Evolutionary conservation across 2,329 filamentous ascomycete species (phyloP), one percentile per base, ranked within the genome.

Genomic region (Phyllosticta paracitricarpa): DNA sequence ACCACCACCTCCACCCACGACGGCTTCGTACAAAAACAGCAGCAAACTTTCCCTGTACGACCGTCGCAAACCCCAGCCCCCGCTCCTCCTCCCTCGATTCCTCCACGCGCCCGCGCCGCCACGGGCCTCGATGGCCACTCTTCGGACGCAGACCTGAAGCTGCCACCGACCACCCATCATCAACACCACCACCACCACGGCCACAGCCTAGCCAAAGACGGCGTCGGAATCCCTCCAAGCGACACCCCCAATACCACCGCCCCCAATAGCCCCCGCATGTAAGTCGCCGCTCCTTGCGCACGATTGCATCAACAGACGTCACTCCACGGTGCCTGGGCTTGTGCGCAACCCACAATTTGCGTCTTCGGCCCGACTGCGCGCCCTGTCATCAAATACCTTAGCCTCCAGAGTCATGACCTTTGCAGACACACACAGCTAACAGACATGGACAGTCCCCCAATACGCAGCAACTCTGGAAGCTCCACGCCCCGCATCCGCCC

Each of bases 401-500:
- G 28, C 58, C 54, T 61, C 2, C 54, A 52, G 35, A 58, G 59
- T 63, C 61, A 65, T 51, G 28, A 57, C 58, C 30, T 61, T 58
- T 55, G 58, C 59, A 57, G 62, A 26, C 51, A 59, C 56, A 61
- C 59, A 54, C 28, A 56, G 56, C 56, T 55, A 54, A 55, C 66
- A 64, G n/a, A 17, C 40, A 69, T 64, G 62, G 62, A 66, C 65
- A 90, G 88, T 68, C 83, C 83, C 57, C 85, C 88, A 1, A 74
- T 86, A 63, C 79, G 88, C 70, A 87, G 89, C 70, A 89, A 87
- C 68, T 94, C 90, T 10, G 82, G 81, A 57, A 25, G 57, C 51
- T 85, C 86, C 26, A 96, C 92, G 5, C 91, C 92, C 28, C 82
- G 89, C 65, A 82, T 91, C 56, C 91, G 95, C 74, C 91, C 94